A percentile compares a stretch with the other conserved stretches of the same genome.
phyloP scores from a whole-genome alignment of 257 asterid genomes.

The Scutellaria barbata region DNA sequence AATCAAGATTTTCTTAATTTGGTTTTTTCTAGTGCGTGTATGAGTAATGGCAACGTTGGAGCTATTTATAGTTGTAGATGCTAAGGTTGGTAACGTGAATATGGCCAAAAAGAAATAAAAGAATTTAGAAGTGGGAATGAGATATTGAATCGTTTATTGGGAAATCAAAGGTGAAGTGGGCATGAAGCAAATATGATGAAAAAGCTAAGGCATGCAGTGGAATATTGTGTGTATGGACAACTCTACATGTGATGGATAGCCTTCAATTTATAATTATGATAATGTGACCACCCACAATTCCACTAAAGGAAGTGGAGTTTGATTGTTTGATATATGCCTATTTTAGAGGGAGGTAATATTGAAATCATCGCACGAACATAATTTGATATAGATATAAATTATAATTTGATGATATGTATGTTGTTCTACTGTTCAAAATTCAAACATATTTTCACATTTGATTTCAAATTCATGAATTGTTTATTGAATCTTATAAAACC shows the following conservation, averaged over 20 bases:
- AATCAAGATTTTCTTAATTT: background rate
- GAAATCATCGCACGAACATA: too few relatives aligned
- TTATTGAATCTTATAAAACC: too few relatives aligned
- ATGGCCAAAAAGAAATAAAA: constrained; percentile 14
- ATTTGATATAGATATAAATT: background rate
- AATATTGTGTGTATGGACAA: constrained; percentile 28
- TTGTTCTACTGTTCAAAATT: too few relatives aligned
- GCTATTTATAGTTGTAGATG: constrained; percentile 60
- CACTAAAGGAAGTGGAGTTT: constrained; percentile 46
- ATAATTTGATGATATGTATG: too few relatives aligned
- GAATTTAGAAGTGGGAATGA: constrained; percentile 36
- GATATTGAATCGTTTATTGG: constrained; percentile 35
- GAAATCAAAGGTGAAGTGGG: constrained; percentile 28
- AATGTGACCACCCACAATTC: constrained; percentile 49
- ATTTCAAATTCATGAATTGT: too few relatives aligned
- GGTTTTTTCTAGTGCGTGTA: background rate
- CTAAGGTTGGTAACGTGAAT: constrained; percentile 34
- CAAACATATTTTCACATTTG: too few relatives aligned
- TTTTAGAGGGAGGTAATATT: too few relatives aligned
- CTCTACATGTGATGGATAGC: constrained; percentile 5
- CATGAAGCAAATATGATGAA: constrained; percentile 35
- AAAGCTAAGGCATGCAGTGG: constrained; percentile 38
- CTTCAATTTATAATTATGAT: constrained; percentile 21
- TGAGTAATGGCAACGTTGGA: constrained; percentile 25
- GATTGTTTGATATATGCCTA: background rate